Base-by-base conservation (phyloP, 2,329 filamentous ascomycete species). In the Talaromyces sp. region DNA sequence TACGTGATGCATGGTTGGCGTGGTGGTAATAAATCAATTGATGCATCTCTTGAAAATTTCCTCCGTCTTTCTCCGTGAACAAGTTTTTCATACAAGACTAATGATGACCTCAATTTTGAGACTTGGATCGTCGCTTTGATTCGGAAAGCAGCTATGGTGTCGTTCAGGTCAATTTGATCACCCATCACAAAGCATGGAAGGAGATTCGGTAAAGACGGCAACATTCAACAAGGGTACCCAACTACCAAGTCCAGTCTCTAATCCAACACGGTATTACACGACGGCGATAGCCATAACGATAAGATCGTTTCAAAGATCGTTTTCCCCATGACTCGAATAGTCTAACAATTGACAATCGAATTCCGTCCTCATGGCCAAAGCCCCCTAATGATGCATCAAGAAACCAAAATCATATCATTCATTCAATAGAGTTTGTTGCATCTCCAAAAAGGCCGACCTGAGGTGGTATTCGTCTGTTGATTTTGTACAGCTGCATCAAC, bases 381-480 rank as follows among this genome's bases (percentile, higher is more conserved):
- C 31, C 10, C n/a, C 29, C 53, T 38, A 56, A 38, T 22, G 10
- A 19, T 54, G n/a, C n/a, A 38, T n/a, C 10, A 36, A 15, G 31
- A 34, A 22, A 5, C 22, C 2, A 56, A 56, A 56, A 15, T 56
- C 53, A 38, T 56, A 56, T 31, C 51, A 22, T 10, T 17, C 22
- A 15, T 25, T 66, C 54, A 76, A 66, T 76, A 75, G 10, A 76
- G 60, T 64, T 64, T 71, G 38, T 71, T 72, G 45, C 67, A 66
- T 43, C 68, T 65, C 71, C 71, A 72, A 64, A 72, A 72, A 6
- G 51, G 63, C 29, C 65, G 51, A 31, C 67, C 58, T 10, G 38
- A 34, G 8, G 36, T 29, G 45, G 22, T 27, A 31, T 58, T 38
- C 38, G 13, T 22, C 5, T 29, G 53, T 49, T 60, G 38, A 38